These are phyloP conservation scores for Pulveroboletus sp. DNA, from an alignment of 768 basidiomycete species.

Conservation along the genomic window DNA sequence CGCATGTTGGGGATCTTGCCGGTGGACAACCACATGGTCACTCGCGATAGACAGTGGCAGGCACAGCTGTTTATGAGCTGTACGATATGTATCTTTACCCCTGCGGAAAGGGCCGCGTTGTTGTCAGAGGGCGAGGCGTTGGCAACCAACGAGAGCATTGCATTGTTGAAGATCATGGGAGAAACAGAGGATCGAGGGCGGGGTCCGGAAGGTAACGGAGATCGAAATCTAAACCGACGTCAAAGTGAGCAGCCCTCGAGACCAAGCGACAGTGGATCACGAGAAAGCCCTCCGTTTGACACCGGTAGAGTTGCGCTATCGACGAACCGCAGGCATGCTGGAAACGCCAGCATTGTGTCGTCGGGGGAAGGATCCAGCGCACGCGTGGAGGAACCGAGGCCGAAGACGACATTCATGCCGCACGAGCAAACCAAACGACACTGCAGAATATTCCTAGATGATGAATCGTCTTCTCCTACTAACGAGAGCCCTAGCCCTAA, in stretches of 20 bases:
- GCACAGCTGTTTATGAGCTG: slow-evolving; percentile 54
- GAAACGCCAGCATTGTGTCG: background rate
- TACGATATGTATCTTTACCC: slow-evolving; percentile 52
- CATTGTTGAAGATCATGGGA: slow-evolving; percentile 38
- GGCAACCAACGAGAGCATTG: slow-evolving; percentile 45
- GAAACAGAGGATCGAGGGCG: slow-evolving; percentile 34
- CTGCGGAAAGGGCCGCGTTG: slow-evolving; percentile 22
- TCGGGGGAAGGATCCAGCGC: slow-evolving; percentile 6
- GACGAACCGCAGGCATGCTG: background rate
- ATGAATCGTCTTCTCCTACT: slow-evolving; percentile 1
- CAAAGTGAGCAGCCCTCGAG: background rate
- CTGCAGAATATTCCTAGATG: slow-evolving; percentile 25
- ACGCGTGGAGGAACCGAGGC: background rate
- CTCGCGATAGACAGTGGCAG: slow-evolving; percentile 53
- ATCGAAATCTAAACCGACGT: background rate
- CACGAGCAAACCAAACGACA: slow-evolving; percentile 23
- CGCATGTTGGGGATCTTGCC: slow-evolving; percentile 45
- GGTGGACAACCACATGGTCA: slow-evolving; percentile 40
- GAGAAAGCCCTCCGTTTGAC: background rate
- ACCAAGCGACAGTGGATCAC: background rate
- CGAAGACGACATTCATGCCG: slow-evolving; percentile 1
- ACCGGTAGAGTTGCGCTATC: background rate
- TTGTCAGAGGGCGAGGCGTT: slow-evolving; percentile 21
- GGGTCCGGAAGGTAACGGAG: background rate
- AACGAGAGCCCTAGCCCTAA: background rate